Percentiles rank a stretch among this genome's conserved stretches.
Conservation (phyloP, 805 yeast genomes). For the Pichia deserticola region DNA sequence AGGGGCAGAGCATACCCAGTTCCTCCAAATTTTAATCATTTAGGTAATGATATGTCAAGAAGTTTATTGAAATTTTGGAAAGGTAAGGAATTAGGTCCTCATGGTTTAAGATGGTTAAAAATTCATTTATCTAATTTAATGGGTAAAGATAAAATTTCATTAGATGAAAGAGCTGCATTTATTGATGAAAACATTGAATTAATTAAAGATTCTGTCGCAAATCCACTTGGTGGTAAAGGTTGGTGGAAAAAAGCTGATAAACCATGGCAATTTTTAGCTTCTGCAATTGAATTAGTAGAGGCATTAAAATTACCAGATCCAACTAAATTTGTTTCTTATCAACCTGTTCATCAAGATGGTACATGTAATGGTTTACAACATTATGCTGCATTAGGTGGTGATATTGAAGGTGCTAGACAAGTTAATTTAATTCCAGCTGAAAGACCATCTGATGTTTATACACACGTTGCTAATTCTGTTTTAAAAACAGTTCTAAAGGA, state of each 20-base stretch:
- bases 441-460: constrained; percentile 71
- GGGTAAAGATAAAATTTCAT: constrained; percentile 69
- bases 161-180: constrained; percentile 54
- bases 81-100: constrained; percentile 57
- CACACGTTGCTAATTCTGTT: constrained; percentile 62
- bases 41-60: constrained; percentile 74
- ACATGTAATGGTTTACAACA: constrained; percentile 83
- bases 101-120: constrained; percentile 67
- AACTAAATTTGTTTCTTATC: constrained; percentile 54
- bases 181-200: constrained; percentile 50
- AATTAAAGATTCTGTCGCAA: constrained; percentile 48
- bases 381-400: constrained; percentile 85
- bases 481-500: constrained; percentile 46
- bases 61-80: constrained; percentile 70
- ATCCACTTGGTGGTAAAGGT: constrained; percentile 49
- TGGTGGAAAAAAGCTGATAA: constrained; percentile 75
- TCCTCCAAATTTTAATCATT: constrained; percentile 72
- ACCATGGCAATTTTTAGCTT: constrained; percentile 76
- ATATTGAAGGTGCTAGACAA: constrained; percentile 72
- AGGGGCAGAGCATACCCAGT: constrained; percentile 82
- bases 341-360: constrained; percentile 83
- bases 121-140: constrained; percentile 66
- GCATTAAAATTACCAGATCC: constrained; percentile 61
- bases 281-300: constrained; percentile 57
- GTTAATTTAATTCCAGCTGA: constrained; percentile 68